Evolutionary conservation across 73 alveolate genomes (phyloP).

Genomic region (Paramecium tetraurelia): DNA sequence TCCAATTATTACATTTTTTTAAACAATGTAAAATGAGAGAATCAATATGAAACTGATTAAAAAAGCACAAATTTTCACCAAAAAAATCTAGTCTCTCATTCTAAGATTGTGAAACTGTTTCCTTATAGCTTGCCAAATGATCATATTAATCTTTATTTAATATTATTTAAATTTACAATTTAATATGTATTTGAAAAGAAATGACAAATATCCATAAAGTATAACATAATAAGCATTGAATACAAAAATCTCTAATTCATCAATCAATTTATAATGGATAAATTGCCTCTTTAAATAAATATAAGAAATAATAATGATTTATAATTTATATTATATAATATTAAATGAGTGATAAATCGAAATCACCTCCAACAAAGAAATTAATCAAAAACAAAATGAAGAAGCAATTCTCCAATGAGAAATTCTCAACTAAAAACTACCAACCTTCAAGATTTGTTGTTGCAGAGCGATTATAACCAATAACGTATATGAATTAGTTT

Average conservation of each 20-base stretch:
- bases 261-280: no score
- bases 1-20: not conserved
- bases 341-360: conserved; percentile 39
- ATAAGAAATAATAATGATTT: not conserved
- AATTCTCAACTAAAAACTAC: not conserved
- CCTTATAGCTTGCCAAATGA: not conserved
- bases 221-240: not conserved
- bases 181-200: not conserved
- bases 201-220: not conserved
- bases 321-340: not conserved
- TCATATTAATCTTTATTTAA: not conserved
- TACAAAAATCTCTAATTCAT: no score
- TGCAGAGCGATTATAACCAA: conserved; percentile 21
- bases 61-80: not conserved
- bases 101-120: not conserved
- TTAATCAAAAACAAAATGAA: conserved; percentile 9
- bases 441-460: conserved; percentile 42
- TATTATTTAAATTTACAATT: not conserved
- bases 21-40: not conserved
- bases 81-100: not conserved
- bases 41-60: not conserved
- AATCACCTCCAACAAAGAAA: conserved; percentile 31
- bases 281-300: not conserved
- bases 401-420: not conserved
- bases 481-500: not conserved